Evolutionary conservation across 1,139 yeast genomes (phyloP).

Genomic region (Magnusiomyces paraingens): DNA sequence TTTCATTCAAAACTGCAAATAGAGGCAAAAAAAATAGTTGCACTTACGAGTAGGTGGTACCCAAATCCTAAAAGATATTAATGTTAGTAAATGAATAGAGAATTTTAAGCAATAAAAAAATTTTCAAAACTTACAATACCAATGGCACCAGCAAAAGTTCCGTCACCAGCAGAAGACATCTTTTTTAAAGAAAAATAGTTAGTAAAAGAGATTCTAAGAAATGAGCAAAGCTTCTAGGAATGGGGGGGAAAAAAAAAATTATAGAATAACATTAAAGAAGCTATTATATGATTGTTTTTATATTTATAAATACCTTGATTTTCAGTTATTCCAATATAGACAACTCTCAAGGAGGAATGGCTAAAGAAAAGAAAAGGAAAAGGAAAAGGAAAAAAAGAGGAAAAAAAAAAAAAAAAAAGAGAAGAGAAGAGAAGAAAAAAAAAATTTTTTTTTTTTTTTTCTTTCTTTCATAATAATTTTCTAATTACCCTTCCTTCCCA

Average conservation of each 20-base stretch:
- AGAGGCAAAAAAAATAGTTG: neutral
- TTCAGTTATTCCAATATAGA: neutral
- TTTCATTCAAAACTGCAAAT: neutral
- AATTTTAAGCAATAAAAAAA: no score
- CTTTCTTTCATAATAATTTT: no score
- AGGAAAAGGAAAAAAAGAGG: neutral
- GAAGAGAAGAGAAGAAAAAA: neutral
- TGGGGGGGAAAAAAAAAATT: no score
- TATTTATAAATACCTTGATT: neutral
- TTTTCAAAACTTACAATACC: conserved; percentile 74
- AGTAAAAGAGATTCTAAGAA: neutral
- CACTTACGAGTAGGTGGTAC: conserved; percentile 4
- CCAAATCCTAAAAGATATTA: neutral
- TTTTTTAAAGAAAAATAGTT: neutral
- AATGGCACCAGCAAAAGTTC: conserved; percentile 99
- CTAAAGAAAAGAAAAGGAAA: neutral
- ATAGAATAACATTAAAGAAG: no score
- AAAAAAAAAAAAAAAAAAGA: neutral
- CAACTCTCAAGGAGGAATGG: neutral
- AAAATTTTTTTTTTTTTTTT: neutral
- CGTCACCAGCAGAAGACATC: conserved; percentile 45
- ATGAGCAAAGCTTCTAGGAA: no score
- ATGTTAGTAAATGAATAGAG: no score
- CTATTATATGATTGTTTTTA: no score
- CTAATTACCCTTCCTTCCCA: no score